phyloP scores from a whole-genome alignment of 495 filamentous ascomycete species.

The Penicillium angulare region DNA sequence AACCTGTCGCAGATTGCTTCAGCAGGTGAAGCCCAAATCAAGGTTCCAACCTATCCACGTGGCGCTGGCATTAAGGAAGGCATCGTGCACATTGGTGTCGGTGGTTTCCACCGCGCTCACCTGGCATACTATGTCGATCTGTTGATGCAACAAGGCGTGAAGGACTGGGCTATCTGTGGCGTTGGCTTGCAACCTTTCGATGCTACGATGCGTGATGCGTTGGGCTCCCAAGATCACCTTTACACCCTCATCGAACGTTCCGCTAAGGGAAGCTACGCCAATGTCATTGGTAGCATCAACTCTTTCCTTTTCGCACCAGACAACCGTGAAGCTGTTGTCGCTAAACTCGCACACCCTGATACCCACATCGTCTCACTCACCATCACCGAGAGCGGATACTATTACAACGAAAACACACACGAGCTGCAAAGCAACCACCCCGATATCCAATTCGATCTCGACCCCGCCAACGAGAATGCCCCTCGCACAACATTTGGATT shows the following conservation, averaged over 20 bases:
- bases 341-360: constrained; percentile 51
- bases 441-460: constrained; percentile 47
- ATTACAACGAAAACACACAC: constrained; percentile 53
- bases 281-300: constrained; percentile 49
- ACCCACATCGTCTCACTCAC: constrained; percentile 51
- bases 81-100: constrained; percentile 49
- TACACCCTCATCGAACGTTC: constrained; percentile 51
- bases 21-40: constrained; percentile 23
- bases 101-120: constrained; percentile 50
- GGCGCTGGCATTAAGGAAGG: constrained; percentile 46
- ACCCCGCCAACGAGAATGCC: constrained; percentile 31
- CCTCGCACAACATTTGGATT: constrained; percentile 49
- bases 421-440: constrained; percentile 44
- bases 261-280: constrained; percentile 41
- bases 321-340: constrained; percentile 45
- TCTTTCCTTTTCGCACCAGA: constrained; percentile 49
- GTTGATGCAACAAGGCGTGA: constrained; percentile 44
- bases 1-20: constrained; percentile 40
- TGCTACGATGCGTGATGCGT: constrained; percentile 42
- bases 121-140: constrained; percentile 48
- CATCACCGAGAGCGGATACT: constrained; percentile 53
- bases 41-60: constrained; percentile 38
- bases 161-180: constrained; percentile 46
- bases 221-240: constrained; percentile 44
- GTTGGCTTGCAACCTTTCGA: constrained; percentile 49